Evolutionary conservation across 2,329 filamentous ascomycete species (phyloP).

Genomic region (Penicillium sp.): DNA sequence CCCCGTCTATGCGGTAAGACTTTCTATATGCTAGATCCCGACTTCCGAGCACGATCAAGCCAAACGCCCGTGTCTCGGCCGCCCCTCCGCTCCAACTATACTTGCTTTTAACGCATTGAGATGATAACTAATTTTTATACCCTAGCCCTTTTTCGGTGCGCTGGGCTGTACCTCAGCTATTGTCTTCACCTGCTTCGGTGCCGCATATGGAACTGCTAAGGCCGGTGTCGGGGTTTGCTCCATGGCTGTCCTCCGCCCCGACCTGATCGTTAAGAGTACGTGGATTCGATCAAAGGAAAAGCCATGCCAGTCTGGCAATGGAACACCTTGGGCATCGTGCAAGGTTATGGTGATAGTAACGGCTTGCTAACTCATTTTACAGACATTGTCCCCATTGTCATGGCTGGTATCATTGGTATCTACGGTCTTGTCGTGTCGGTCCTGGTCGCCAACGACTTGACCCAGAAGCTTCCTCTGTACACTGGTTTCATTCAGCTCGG

Average conservation of each 20-base stretch:
- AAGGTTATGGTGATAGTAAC: neutral
- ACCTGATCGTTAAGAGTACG: constrained; percentile 99
- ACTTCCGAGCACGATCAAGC: constrained; percentile 14
- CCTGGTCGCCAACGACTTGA: constrained; percentile 76
- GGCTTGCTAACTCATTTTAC: constrained; percentile 19
- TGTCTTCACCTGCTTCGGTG: constrained; percentile 94
- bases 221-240: constrained; percentile 97
- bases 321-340: neutral
- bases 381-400: constrained; percentile 99
- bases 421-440: constrained; percentile 89
- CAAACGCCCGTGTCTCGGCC: constrained; percentile 10
- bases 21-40: constrained; percentile 14
- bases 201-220: constrained; percentile 98
- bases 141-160: constrained; percentile 87
- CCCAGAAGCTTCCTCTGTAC: constrained; percentile 70
- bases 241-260: constrained; percentile 96
- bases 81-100: constrained; percentile 6
- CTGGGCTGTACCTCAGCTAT: constrained; percentile 96
- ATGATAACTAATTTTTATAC: constrained; percentile 12
- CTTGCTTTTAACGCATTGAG: neutral
- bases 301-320: constrained; percentile 14
- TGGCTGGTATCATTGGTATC: constrained; percentile 99
- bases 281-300: constrained; percentile 18
- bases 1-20: constrained; percentile 98
- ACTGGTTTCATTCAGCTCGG: constrained; percentile 84